A percentile compares a stretch with the other conserved stretches of the same genome.
Evolutionary conservation across 371 early-diverging fungal species (phyloP).

Genomic region (Mucor circinelloides): DNA sequence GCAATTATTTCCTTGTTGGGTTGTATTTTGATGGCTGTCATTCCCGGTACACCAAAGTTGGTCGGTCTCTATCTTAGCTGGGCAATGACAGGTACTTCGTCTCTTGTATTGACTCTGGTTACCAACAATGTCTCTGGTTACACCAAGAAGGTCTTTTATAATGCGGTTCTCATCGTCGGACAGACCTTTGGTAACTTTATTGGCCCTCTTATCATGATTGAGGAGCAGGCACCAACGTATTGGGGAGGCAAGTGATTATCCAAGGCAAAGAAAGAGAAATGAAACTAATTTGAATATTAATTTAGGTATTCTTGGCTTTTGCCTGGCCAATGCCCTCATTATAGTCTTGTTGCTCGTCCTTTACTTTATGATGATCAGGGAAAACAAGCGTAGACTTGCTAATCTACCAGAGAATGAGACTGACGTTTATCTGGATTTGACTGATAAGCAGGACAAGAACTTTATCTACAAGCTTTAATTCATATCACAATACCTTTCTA

Average conservation of each 20-base stretch:
- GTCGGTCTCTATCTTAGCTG: slow-evolving; percentile 29
- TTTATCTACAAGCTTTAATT: slow-evolving; percentile 40
- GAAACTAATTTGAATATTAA: not conserved
- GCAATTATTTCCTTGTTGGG: slow-evolving; percentile 17
- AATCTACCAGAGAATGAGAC: slow-evolving; percentile 8
- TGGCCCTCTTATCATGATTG: slow-evolving; percentile 31
- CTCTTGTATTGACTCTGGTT: slow-evolving; percentile 17
- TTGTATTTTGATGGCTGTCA: slow-evolving; percentile 16
- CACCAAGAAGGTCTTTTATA: slow-evolving; percentile 28
- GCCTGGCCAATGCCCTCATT: slow-evolving; percentile 13
- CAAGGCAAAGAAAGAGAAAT: not conserved
- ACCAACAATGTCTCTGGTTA: slow-evolving; percentile 32
- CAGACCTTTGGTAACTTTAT: slow-evolving; percentile 31
- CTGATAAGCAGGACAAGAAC: slow-evolving; percentile 39
- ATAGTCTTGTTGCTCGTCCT: slow-evolving; percentile 12
- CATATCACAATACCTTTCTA: no score
- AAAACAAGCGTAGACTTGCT: slow-evolving; percentile 23
- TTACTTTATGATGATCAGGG: slow-evolving; percentile 21
- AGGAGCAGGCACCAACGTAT: slow-evolving; percentile 22
- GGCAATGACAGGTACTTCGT: slow-evolving; percentile 18
- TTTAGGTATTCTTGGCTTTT: slow-evolving; percentile 21
- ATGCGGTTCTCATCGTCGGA: slow-evolving; percentile 19
- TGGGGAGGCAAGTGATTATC: slow-evolving; percentile 1
- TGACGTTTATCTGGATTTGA: slow-evolving; percentile 33
- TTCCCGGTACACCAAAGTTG: slow-evolving; percentile 23